Evolutionary conservation across 768 basidiomycete species (phyloP).

Genomic region (Suillus weaverae): DNA sequence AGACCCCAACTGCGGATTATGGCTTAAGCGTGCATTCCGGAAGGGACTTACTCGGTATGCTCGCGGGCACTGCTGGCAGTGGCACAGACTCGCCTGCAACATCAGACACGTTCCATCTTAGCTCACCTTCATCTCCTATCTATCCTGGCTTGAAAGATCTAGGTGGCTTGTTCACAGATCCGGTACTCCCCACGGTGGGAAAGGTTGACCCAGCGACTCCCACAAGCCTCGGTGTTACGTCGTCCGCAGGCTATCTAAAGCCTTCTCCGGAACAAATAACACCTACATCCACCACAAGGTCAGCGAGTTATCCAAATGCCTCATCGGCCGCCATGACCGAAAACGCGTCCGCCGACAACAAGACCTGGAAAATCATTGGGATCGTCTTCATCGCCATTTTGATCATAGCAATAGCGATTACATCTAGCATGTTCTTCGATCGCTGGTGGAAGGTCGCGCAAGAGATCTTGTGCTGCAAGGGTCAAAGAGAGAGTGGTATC

Average conservation of each 20-base stretch:
- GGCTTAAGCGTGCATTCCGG: neutral
- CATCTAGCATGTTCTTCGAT: slow-evolving; percentile 69
- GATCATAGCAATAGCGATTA: slow-evolving; percentile 52
- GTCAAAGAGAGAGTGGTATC: slow-evolving; percentile 27
- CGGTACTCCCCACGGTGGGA: neutral
- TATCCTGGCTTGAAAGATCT: neutral
- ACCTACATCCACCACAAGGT: neutral
- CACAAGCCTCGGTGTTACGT: slow-evolving; percentile 2
- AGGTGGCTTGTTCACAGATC: neutral
- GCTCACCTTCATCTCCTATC: slow-evolving; percentile 2
- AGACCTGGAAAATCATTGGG: slow-evolving; percentile 70
- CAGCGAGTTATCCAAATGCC: slow-evolving; percentile 9
- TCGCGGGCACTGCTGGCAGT: slow-evolving; percentile 8
- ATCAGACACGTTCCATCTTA: neutral
- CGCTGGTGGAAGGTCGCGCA: slow-evolving; percentile 63
- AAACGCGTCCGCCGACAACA: slow-evolving; percentile 38
- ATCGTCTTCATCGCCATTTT: slow-evolving; percentile 65
- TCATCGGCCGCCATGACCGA: slow-evolving; percentile 10
- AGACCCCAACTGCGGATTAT: neutral
- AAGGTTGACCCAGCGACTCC: neutral
- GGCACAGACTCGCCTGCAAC: neutral
- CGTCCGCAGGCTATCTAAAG: slow-evolving; percentile 1
- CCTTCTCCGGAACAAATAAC: slow-evolving; percentile 3
- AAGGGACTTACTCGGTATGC: slow-evolving; percentile 19
- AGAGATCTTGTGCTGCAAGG: slow-evolving; percentile 46